Evolutionary conservation across 2,329 filamentous ascomycete genomes (phyloP).

Genomic region (Botrytis sinoallii): DNA sequence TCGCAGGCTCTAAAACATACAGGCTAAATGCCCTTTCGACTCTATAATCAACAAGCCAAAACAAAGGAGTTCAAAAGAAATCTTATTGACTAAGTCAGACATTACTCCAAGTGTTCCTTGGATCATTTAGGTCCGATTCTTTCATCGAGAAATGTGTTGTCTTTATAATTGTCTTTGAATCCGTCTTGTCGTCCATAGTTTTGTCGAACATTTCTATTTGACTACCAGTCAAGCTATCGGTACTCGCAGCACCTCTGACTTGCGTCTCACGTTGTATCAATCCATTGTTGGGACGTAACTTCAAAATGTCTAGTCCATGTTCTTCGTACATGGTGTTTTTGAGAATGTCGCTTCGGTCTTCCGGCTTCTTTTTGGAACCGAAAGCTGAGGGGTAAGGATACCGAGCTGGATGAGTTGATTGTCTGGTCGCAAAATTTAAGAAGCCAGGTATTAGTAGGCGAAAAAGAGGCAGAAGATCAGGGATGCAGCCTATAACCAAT

Average conservation of each 20-base stretch:
- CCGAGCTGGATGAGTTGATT: background rate
- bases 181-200: background rate
- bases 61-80: background rate
- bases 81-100: background rate
- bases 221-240: background rate
- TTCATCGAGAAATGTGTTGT: conserved; percentile 1
- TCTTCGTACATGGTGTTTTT: background rate
- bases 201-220: background rate
- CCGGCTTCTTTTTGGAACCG: background rate
- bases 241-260: conserved; percentile 1
- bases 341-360: background rate
- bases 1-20: background rate
- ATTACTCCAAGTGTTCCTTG: conserved; percentile 11
- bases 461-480: conserved; percentile 1
- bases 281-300: background rate
- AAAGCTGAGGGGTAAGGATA: background rate
- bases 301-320: background rate
- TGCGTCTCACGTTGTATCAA: background rate
- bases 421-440: background rate
- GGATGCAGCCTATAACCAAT: conserved; percentile 22
- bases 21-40: background rate
- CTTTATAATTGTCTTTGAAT: background rate
- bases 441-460: background rate
- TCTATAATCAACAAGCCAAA: too few species aligned
- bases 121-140: background rate